These are phyloP conservation scores for Phaeosphaeriaceae sp. DNA, from an alignment of 2,329 filamentous ascomycete species.

Conservation along the genomic window DNA sequence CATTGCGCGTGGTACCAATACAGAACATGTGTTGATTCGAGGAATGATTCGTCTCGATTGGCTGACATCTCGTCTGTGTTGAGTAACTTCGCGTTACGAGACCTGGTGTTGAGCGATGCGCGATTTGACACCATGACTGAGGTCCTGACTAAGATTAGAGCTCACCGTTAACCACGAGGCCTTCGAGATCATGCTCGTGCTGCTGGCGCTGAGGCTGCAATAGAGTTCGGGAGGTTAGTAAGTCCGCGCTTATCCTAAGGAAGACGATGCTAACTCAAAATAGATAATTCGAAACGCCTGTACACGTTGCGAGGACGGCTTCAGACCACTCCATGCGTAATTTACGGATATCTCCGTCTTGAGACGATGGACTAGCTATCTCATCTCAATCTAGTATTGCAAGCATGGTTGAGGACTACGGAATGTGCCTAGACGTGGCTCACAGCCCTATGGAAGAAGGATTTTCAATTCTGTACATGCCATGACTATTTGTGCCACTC, in stretches of 20 bases:
- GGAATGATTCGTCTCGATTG: background rate
- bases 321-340: background rate
- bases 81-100: background rate
- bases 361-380: background rate
- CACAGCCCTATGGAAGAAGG: background rate
- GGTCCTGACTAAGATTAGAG: background rate
- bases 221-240: background rate
- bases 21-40: constrained; percentile 1
- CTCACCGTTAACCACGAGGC: background rate
- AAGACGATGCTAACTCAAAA: background rate
- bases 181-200: constrained; percentile 3
- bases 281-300: background rate
- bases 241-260: background rate
- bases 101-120: background rate
- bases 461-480: background rate
- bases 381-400: background rate
- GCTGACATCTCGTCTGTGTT: constrained; percentile 1
- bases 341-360: background rate
- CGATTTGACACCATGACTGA: background rate
- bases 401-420: background rate
- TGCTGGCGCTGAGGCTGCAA: background rate
- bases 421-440: background rate
- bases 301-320: background rate
- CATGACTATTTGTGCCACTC: background rate
- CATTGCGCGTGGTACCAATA: background rate